Conservation (phyloP, 1,139 yeast species). For the Taiozyma sp. region DNA sequence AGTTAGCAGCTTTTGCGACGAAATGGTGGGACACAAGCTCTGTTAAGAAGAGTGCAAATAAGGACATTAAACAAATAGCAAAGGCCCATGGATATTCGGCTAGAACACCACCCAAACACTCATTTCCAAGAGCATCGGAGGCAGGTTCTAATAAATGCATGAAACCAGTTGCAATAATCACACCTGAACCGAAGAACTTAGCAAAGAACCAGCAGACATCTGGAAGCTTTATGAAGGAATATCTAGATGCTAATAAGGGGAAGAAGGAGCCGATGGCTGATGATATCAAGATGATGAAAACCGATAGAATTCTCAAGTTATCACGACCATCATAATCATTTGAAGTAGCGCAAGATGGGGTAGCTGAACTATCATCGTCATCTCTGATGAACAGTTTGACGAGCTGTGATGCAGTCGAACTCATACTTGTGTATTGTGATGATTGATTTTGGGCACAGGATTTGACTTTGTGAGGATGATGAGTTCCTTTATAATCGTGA, state of each 20-base stretch:
- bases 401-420: slow-evolving; percentile 3
- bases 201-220: slow-evolving; percentile 66
- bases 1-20: slow-evolving; percentile 27
- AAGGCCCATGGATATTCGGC: slow-evolving; percentile 56
- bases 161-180: slow-evolving; percentile 84
- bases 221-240: slow-evolving; percentile 50
- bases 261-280: slow-evolving; percentile 57
- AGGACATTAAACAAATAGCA: slow-evolving; percentile 53
- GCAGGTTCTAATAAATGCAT: slow-evolving; percentile 85
- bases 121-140: slow-evolving; percentile 46
- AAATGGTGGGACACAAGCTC: slow-evolving; percentile 53
- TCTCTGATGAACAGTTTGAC: slow-evolving; percentile 16
- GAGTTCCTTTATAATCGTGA: neutral
- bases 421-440: neutral
- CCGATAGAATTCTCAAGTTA: slow-evolving; percentile 57
- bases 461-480: neutral
- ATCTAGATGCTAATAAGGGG: slow-evolving; percentile 54
- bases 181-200: slow-evolving; percentile 89
- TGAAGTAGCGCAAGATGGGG: slow-evolving; percentile 15
- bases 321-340: slow-evolving; percentile 34
- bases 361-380: slow-evolving; percentile 10
- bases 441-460: neutral
- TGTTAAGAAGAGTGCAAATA: slow-evolving; percentile 46
- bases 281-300: slow-evolving; percentile 55
- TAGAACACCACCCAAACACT: slow-evolving; percentile 52